These are phyloP conservation scores for Chalara sp. DNA, from an alignment of 2,329 filamentous ascomycete species.

Conservation along the genomic window DNA sequence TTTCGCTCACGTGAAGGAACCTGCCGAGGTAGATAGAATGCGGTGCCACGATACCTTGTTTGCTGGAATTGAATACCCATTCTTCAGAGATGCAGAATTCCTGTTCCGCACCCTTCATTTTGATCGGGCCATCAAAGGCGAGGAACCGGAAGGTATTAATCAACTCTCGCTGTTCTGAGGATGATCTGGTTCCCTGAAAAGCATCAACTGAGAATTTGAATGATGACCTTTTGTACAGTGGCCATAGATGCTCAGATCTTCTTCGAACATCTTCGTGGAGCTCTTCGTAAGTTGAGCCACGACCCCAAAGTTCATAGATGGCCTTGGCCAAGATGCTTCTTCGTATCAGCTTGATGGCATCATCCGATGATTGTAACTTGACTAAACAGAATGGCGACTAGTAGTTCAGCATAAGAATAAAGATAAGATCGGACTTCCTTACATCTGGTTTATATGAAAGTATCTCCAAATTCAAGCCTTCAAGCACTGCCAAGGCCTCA, in stretches of 20 bases:
- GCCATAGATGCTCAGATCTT: slow-evolving; percentile 59
- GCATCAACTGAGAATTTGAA: slow-evolving; percentile 83
- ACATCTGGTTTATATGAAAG: slow-evolving; percentile 70
- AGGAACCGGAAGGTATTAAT: slow-evolving; percentile 81
- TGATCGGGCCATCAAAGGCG: slow-evolving; percentile 69
- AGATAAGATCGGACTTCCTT: slow-evolving; percentile 29
- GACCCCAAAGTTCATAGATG: slow-evolving; percentile 87
- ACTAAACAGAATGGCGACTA: slow-evolving; percentile 86
- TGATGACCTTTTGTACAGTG: slow-evolving; percentile 52
- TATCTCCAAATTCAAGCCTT: slow-evolving; percentile 62
- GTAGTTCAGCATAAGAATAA: slow-evolving; percentile 9
- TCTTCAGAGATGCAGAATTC: slow-evolving; percentile 80
- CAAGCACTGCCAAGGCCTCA: slow-evolving; percentile 66
- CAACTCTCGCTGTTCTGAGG: slow-evolving; percentile 58
- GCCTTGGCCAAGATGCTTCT: slow-evolving; percentile 77
- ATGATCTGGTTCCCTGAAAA: slow-evolving; percentile 68
- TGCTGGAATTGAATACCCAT: slow-evolving; percentile 52
- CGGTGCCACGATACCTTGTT: slow-evolving; percentile 44
- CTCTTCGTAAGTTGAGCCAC: slow-evolving; percentile 56
- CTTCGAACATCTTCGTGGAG: slow-evolving; percentile 60
- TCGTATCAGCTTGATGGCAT: slow-evolving; percentile 59
- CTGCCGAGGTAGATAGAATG: slow-evolving; percentile 65
- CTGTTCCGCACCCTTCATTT: slow-evolving; percentile 65
- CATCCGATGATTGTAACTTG: slow-evolving; percentile 54
- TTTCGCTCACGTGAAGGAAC: slow-evolving; percentile 57